Evolutionary conservation across 352 stramenopile species (phyloP).

Genomic region (Blastocystis hominis): DNA sequence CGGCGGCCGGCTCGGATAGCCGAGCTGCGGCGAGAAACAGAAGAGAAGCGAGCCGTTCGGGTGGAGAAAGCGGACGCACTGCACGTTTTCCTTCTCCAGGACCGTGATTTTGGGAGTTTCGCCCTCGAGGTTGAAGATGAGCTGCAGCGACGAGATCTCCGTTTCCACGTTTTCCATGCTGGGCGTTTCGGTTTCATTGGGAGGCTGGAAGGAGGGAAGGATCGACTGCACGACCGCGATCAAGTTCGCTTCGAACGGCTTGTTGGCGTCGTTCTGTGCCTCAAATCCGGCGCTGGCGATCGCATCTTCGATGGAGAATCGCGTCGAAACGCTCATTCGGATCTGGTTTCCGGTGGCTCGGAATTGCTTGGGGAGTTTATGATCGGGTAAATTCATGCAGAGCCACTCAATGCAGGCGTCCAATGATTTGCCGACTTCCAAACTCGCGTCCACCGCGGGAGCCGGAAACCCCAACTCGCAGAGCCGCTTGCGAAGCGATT

Average conservation of each 20-base stretch:
- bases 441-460: background rate
- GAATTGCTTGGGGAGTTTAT: conserved; percentile 66
- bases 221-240: background rate
- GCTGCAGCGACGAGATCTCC: conserved; percentile 1
- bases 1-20: background rate
- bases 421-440: background rate
- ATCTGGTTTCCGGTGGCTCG: conserved; percentile 78
- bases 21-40: background rate
- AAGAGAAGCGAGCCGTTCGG: background rate
- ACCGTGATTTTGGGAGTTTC: background rate
- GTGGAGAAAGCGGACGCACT: background rate
- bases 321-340: background rate
- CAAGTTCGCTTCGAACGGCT: background rate
- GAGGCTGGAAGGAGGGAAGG: background rate
- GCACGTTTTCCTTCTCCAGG: background rate
- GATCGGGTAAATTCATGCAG: conserved; percentile 60
- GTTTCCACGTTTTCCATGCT: background rate
- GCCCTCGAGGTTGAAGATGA: background rate
- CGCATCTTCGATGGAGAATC: background rate
- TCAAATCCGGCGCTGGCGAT: background rate
- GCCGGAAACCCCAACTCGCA: background rate
- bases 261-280: background rate
- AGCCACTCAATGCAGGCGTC: conserved; percentile 61
- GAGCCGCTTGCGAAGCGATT: background rate
- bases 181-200: background rate